Evolutionary conservation across 2,329 filamentous ascomycete species (phyloP), one percentile per base, ranked within the genome.

Genomic region (Nothophaeocryptopus gaeumannii): DNA sequence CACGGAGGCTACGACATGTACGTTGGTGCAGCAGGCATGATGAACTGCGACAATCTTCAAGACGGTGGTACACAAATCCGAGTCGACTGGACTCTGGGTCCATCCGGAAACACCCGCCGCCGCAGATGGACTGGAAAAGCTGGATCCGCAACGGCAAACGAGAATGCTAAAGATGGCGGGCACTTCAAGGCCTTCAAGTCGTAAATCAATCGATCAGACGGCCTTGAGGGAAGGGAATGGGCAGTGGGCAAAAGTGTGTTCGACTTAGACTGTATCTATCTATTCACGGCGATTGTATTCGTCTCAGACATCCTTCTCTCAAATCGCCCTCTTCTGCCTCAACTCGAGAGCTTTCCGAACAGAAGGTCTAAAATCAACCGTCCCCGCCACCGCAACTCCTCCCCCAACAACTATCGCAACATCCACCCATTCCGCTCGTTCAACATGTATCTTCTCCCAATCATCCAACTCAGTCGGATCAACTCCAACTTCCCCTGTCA

Each of bases 11-110:
- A 47, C 14, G 31, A 26, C 15, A 32, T 44, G 47, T 50, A 42
- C n/a, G 47, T 50, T 9, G 29, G 16, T 35, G 34, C 51, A 5
- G 47, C 47, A 5, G 51, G 51, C 15, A 44, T 34, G n/a, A 50
- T 54, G 51, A 38, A 38, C 14, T 54, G 51, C 32, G 51, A 54
- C 15, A 47, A 32, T 33, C 41, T 39, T 5, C 31, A 35, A 5
- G 1, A 11, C 5, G n/a, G 30, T 12, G 46, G 33, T 13, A 4
- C 45, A 15, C 46, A 54, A 20, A 46, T 54, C 20, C n/a, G 16
- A 7, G 47, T 54, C 13, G 42, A 50, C 14, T 54, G 51, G 51
- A 43, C 47, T 42, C 16, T 54, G 9, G 20, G 20, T 26, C 20
- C 20, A 26, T 26, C 20, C 20, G 20, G 20, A 26, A 26, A 7